Evolutionary conservation across 78 protist species (phyloP), one percentile per base, ranked within the genome.

Genomic region (Paratrimastix pyriformis): DNA sequence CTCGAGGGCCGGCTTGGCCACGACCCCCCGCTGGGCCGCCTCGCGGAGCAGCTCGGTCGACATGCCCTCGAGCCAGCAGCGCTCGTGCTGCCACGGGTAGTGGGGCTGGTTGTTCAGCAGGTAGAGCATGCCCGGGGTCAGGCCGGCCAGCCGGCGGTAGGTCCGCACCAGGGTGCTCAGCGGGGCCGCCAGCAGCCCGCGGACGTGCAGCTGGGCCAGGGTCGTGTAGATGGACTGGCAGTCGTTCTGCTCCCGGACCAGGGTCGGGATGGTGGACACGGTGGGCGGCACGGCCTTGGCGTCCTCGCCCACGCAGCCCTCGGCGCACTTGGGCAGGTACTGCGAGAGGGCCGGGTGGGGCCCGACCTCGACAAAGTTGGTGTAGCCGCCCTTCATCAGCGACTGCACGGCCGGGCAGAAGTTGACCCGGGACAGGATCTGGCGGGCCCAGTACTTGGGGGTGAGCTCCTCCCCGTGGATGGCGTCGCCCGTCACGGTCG

Each of bases 401-500:
- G 68, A 29, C 21, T 62, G 42, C 13, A 62, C 37, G 37, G 68
- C 68, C 24, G 29, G 13, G 18, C 68, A 62, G 68, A 62, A 62
- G 29, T 62, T 62, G 39, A 62, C 68, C 37, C 21, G 68, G 37
- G 39, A 26, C 21, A 15, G 29, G 18, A 62, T 11, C 21, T 62
- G 68, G 13, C 37, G 15, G 15, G 42, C 68, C 11, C 11, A 62
- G 37, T 62, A 62, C 18, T 15, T 21, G 13, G 45, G 13, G 37
- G 11, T 62, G 42, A 62, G 68, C 11, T 62, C 68, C 21, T 62
- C 68, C 21, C 68, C 68, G 21, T 11, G 42, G 21, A 62, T 11
- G 42, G 13, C 68, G 15, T 62, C 18, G 13, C 68, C 68, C 15
- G 45, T 62, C 68, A 62, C 68, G 15, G 68, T 62, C 68, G 68